Percentiles rank a stretch among this genome's conserved stretches.
phyloP scores from a whole-genome alignment of 257 asterid genomes.

The Rehmannia glutinosa region DNA sequence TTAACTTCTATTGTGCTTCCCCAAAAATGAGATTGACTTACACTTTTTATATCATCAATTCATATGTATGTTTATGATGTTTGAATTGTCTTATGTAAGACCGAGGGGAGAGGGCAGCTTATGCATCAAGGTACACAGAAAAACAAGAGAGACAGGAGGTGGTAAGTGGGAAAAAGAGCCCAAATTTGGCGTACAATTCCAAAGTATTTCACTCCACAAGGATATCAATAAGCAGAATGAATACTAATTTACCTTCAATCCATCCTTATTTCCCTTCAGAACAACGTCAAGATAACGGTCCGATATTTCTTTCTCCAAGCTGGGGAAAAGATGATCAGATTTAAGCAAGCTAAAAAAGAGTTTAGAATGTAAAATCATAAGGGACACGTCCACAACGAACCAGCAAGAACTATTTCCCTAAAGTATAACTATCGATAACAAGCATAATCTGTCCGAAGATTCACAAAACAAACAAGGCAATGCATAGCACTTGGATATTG shows the following conservation, averaged over 20 bases:
- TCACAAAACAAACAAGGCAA: too few species aligned
- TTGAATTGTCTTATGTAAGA: neutral
- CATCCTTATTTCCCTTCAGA: slow-evolving; percentile 93
- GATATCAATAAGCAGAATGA: slow-evolving; percentile 3
- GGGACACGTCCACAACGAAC: neutral
- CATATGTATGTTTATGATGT: neutral
- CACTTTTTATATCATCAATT: neutral
- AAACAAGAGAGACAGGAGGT: too few species aligned
- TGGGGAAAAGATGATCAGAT: slow-evolving; percentile 27
- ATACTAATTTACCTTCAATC: slow-evolving; percentile 63
- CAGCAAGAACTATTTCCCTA: neutral
- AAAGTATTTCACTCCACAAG: neutral
- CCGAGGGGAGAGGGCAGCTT: too few species aligned
- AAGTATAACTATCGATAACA: neutral
- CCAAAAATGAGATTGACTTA: neutral
- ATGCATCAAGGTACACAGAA: neutral
- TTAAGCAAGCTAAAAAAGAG: slow-evolving; percentile 9
- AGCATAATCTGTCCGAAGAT: too few species aligned
- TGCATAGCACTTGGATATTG: too few species aligned
- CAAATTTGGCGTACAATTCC: neutral
- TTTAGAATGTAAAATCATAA: neutral
- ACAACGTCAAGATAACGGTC: slow-evolving; percentile 95
- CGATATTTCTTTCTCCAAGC: slow-evolving; percentile 93
- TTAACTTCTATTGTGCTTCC: neutral
- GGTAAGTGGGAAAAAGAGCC: neutral